A percentile compares a stretch with the other conserved stretches of the same genome.
phyloP scores from a whole-genome alignment of 805 yeast species.

The Naumovozyma castellii region DNA sequence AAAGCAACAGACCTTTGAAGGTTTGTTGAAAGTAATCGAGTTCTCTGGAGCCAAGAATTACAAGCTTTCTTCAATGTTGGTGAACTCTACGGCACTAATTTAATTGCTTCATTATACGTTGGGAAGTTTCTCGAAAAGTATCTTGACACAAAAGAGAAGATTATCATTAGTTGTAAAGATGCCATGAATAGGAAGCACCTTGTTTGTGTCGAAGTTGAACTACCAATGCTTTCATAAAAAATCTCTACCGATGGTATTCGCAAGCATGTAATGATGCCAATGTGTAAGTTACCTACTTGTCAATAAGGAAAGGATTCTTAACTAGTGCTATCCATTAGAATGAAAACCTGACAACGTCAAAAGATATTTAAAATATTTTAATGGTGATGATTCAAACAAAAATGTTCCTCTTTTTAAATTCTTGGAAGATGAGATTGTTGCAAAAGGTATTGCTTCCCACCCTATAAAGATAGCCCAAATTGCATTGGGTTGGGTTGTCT shows the following conservation, averaged over 20 bases:
- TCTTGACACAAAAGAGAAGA: constrained; percentile 48
- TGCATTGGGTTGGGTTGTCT: constrained; percentile 57
- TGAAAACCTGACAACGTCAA: too few relatives aligned
- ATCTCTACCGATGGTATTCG: constrained; percentile 54
- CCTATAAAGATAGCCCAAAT: constrained; percentile 55
- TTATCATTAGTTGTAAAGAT: constrained; percentile 62
- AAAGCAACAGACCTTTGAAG: constrained; percentile 41
- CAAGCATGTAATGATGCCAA: too few relatives aligned
- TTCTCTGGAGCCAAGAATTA: constrained; percentile 21
- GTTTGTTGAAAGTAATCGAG: constrained; percentile 44
- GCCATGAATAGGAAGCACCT: constrained; percentile 34
- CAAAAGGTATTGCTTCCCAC: constrained; percentile 40
- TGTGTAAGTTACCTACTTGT: too few relatives aligned
- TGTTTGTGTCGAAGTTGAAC: constrained; percentile 65
- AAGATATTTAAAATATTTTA: constrained; percentile 50
- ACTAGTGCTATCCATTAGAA: too few relatives aligned
- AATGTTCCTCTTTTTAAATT: constrained; percentile 43
- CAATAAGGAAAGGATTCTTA: constrained; percentile 69
- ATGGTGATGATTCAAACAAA: constrained; percentile 43
- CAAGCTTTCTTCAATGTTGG: constrained; percentile 59
- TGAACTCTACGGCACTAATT: constrained; percentile 61
- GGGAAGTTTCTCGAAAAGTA: constrained; percentile 46
- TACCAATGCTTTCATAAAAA: constrained; percentile 58
- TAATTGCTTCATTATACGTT: constrained; percentile 46
- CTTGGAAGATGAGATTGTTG: constrained; percentile 37